phyloP scores from a whole-genome alignment of 768 basidiomycete genomes.

The Paxillus rubicundulus region DNA sequence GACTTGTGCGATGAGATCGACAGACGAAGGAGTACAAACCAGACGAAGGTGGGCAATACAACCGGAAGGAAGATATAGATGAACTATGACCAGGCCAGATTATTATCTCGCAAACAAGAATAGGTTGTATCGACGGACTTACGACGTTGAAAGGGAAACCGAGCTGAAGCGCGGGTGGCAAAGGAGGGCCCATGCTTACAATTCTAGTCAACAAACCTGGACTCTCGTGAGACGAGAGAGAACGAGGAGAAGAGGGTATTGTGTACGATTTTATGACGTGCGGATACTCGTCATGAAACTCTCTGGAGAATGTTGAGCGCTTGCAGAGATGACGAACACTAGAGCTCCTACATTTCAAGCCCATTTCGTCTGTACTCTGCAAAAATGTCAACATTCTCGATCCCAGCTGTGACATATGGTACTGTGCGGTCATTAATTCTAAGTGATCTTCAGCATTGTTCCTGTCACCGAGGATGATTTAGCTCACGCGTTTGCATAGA shows the following conservation, averaged over 20 bases:
- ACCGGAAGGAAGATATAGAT: slow-evolving; percentile 59
- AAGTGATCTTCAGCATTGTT: not conserved
- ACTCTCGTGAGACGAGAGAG: slow-evolving; percentile 40
- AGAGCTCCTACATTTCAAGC: slow-evolving; percentile 52
- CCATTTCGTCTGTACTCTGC: slow-evolving; percentile 52
- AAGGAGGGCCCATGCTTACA: slow-evolving; percentile 38
- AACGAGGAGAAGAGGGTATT: slow-evolving; percentile 43
- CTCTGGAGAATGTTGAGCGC: slow-evolving; percentile 36
- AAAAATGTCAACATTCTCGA: slow-evolving; percentile 69
- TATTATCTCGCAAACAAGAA: not conserved
- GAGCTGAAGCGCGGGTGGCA: slow-evolving; percentile 60
- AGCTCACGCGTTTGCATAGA: slow-evolving; percentile 79
- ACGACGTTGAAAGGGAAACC: slow-evolving; percentile 73
- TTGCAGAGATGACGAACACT: slow-evolving; percentile 2
- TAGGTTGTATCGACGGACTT: slow-evolving; percentile 21
- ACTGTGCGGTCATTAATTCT: slow-evolving; percentile 78
- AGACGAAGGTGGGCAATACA: slow-evolving; percentile 57
- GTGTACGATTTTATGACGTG: slow-evolving; percentile 55
- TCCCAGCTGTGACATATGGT: slow-evolving; percentile 76
- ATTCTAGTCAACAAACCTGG: slow-evolving; percentile 44
- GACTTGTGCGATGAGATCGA: slow-evolving; percentile 58
- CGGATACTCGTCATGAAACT: slow-evolving; percentile 53
- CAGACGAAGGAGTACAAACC: slow-evolving; percentile 54
- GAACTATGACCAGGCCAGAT: slow-evolving; percentile 35
- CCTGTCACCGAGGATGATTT: not conserved